A percentile compares a stretch with the other conserved stretches of the same genome.
These are phyloP conservation scores for Oemleria cerasiformis DNA, from an alignment of 306 rosid genomes.

Conservation along the genomic window DNA sequence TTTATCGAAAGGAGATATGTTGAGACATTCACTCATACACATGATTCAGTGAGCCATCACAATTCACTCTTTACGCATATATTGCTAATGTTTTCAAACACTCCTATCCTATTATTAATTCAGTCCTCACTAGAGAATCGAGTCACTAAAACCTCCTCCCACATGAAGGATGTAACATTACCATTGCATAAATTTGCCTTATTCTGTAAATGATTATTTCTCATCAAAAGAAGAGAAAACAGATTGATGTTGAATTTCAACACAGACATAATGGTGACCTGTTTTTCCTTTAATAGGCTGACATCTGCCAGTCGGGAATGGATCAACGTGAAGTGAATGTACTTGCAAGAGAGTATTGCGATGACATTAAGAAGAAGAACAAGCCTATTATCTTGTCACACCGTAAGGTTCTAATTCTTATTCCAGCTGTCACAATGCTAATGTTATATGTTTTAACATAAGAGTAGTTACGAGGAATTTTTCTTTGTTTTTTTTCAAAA, in stretches of 20 bases:
- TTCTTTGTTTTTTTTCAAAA: constrained; percentile 7
- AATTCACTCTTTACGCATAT: too few relatives aligned
- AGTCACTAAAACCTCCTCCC: neutral
- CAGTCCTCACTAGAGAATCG: neutral
- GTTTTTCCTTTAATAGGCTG: constrained; percentile 48
- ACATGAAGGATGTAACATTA: neutral
- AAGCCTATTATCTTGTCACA: constrained; percentile 89
- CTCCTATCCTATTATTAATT: neutral
- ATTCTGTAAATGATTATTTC: too few relatives aligned
- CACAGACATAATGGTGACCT: neutral
- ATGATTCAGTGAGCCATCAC: too few relatives aligned
- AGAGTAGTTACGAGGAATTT: neutral
- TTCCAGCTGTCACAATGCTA: constrained; percentile 1
- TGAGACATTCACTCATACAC: too few relatives aligned
- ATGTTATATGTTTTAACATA: neutral
- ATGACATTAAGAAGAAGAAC: constrained; percentile 81
- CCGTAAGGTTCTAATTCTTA: constrained; percentile 43
- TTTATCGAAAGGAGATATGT: too few relatives aligned
- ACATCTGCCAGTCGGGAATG: constrained; percentile 96
- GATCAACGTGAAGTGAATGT: constrained; percentile 87
- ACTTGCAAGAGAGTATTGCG: constrained; percentile 86
- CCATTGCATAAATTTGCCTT: neutral
- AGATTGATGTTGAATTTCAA: neutral
- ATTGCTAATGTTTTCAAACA: too few relatives aligned
- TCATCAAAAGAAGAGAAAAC: neutral